phyloP scores from a whole-genome alignment of 768 basidiomycete genomes.

The Rhizopogon roseolus region DNA sequence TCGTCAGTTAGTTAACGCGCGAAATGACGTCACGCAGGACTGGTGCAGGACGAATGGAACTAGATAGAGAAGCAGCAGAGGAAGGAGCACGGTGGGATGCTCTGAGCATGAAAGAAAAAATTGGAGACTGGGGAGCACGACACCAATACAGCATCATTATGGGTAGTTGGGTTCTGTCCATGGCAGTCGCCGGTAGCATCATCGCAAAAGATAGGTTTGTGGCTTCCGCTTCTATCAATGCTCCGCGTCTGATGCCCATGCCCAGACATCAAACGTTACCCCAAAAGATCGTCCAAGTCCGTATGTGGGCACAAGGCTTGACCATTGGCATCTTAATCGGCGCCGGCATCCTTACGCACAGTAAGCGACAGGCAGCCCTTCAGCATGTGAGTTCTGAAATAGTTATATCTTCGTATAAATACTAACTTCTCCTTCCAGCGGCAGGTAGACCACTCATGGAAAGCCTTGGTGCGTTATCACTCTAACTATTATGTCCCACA shows the following conservation, averaged over 20 bases:
- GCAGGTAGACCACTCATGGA: conserved; percentile 23
- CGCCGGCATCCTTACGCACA: conserved; percentile 63
- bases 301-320: conserved; percentile 86
- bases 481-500: background rate
- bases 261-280: conserved; percentile 39
- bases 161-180: conserved; percentile 68
- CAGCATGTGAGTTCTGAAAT: conserved; percentile 1
- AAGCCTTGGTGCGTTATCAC: conserved; percentile 15
- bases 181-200: conserved; percentile 58
- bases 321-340: conserved; percentile 71
- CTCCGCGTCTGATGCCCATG: background rate
- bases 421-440: conserved; percentile 7
- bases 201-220: conserved; percentile 64
- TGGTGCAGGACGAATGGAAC: conserved; percentile 44
- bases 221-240: background rate
- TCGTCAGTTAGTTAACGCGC: background rate
- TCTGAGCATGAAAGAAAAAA: conserved; percentile 47
- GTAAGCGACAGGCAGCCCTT: conserved; percentile 37
- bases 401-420: background rate
- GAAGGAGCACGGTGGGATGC: conserved; percentile 43
- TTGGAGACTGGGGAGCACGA: conserved; percentile 56
- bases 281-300: conserved; percentile 69
- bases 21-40: conserved; percentile 14
- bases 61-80: conserved; percentile 39
- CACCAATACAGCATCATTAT: conserved; percentile 74